These are phyloP conservation scores for Mercurialis annua DNA, from an alignment of 345 rosid genomes.

Conservation along the genomic window DNA sequence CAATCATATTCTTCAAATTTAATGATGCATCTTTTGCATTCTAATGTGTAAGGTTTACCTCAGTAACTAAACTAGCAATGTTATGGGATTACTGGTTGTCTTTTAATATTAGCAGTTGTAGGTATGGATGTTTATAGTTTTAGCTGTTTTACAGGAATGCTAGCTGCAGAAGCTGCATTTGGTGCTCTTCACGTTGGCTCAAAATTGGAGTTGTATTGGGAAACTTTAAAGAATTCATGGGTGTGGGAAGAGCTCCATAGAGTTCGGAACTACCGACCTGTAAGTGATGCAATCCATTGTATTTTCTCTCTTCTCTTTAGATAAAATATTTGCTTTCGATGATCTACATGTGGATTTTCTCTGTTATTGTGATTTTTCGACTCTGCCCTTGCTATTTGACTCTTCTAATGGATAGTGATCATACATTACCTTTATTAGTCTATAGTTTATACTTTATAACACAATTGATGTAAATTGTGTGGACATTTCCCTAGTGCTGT, in stretches of 20 bases:
- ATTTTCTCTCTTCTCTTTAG: slow-evolving; percentile 2
- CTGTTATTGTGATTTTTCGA: background rate
- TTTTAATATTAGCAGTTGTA: background rate
- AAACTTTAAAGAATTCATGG: slow-evolving; percentile 67
- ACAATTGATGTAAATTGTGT: background rate
- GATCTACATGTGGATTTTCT: background rate
- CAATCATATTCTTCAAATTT: too few relatives aligned
- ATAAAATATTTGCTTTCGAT: background rate
- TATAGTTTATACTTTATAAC: background rate
- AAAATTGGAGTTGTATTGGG: slow-evolving; percentile 73
- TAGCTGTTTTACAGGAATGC: slow-evolving; percentile 60
- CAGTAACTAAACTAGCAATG: background rate
- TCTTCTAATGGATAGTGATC: slow-evolving; percentile 2
- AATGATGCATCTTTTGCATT: background rate
- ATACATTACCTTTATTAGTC: background rate
- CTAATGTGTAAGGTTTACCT: too few relatives aligned
- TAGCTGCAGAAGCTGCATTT: slow-evolving; percentile 91
- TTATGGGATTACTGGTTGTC: background rate
- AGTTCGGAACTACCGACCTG: slow-evolving; percentile 89
- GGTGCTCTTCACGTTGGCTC: slow-evolving; percentile 52
- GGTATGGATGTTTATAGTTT: background rate
- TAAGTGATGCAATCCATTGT: slow-evolving; percentile 34
- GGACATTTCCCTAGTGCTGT: background rate
- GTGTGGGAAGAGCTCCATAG: slow-evolving; percentile 81
- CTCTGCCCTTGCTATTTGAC: slow-evolving; percentile 1